phyloP scores from a whole-genome alignment of 345 rosid genomes.

The Microcos paniculata region DNA sequence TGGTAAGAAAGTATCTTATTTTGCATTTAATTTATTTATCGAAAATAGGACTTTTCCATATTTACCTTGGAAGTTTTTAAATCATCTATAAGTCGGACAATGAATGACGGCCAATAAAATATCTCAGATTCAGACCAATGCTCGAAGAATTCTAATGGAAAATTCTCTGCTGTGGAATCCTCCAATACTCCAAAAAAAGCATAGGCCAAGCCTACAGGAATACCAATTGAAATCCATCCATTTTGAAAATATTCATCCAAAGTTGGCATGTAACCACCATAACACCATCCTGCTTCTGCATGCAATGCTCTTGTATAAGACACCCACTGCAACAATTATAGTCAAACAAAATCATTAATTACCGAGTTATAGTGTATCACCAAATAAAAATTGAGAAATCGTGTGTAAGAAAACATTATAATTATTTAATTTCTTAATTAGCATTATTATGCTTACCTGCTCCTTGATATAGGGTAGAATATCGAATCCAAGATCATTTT shows the following conservation, averaged over 20 bases:
- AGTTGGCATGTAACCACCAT: conserved; percentile 9
- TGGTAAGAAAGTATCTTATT: too few relatives aligned
- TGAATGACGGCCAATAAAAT: neutral
- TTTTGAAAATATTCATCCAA: neutral
- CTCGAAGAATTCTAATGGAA: neutral
- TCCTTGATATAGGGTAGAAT: neutral
- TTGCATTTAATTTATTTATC: too few relatives aligned
- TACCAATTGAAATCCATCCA: neutral
- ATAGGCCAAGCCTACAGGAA: neutral
- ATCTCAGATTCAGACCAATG: neutral
- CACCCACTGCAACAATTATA: neutral
- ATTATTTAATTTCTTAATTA: too few relatives aligned
- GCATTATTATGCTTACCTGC: neutral
- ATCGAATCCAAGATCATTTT: neutral
- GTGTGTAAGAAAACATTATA: too few relatives aligned
- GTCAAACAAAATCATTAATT: neutral
- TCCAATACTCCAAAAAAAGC: neutral
- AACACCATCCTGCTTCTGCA: conserved; percentile 1
- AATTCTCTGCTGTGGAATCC: neutral
- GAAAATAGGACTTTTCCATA: too few relatives aligned
- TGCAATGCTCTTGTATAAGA: neutral
- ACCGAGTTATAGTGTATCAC: neutral
- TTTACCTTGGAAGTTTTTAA: conserved; percentile 2
- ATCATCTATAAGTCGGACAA: conserved; percentile 6
- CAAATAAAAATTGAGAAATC: too few relatives aligned